Conservation (phyloP, 139 green algal genomes). For the Chlamydomonas eustigma region DNA sequence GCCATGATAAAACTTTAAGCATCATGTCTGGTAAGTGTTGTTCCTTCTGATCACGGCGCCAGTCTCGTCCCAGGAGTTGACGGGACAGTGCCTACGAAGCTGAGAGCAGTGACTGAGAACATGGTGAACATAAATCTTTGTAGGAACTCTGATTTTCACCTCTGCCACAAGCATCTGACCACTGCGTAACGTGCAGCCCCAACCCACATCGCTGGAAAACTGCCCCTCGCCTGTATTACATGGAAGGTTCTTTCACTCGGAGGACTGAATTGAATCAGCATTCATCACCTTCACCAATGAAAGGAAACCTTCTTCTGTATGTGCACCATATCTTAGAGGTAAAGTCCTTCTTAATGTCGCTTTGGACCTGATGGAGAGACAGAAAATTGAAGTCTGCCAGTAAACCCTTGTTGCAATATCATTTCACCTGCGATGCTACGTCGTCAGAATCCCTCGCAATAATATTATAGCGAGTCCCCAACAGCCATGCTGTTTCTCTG, state of each 20-base stretch:
- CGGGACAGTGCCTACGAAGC: conserved; percentile 1
- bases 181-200: conserved; percentile 91
- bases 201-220: conserved; percentile 78
- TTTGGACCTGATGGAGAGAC: no score
- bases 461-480: conserved; percentile 42
- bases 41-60: neutral
- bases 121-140: conserved; percentile 3
- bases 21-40: neutral
- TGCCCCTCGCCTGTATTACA: neutral
- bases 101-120: no score
- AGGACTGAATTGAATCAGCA: no score
- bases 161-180: conserved; percentile 93
- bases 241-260: neutral
- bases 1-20: neutral
- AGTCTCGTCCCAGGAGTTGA: conserved; percentile 3
- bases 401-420: no score
- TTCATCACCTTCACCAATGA: conserved; percentile 45
- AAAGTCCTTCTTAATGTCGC: conserved; percentile 55
- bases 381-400: no score
- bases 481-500: conserved; percentile 31
- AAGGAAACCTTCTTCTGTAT: conserved; percentile 51
- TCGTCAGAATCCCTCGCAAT: neutral
- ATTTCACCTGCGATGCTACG: no score
- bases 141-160: conserved; percentile 31
- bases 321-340: conserved; percentile 58